phyloP scores from a whole-genome alignment of 2,329 filamentous ascomycete genomes.

The Cordyceps farinosa region DNA sequence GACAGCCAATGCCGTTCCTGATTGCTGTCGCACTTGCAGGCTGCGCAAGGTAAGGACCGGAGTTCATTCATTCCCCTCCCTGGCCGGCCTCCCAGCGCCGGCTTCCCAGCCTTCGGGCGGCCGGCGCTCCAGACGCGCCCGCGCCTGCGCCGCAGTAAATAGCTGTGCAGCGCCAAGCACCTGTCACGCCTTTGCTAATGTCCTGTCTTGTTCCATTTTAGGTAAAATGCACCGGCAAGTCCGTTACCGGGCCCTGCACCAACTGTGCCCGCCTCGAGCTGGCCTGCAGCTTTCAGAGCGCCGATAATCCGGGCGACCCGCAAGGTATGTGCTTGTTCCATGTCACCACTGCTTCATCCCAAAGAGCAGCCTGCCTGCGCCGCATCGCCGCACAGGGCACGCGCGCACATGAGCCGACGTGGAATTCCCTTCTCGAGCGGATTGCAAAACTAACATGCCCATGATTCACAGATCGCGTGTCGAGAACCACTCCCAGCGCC shows the following conservation, averaged over 20 bases:
- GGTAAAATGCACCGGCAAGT: conserved; percentile 42
- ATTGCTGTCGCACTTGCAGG: conserved; percentile 38
- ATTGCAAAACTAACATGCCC: conserved; percentile 7
- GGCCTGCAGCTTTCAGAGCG: conserved; percentile 33
- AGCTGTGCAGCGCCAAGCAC: neutral
- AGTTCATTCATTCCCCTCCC: conserved; percentile 10
- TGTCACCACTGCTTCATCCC: neutral
- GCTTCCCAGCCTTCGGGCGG: neutral
- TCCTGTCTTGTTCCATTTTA: conserved; percentile 20
- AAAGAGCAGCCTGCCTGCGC: neutral
- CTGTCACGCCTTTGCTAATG: neutral
- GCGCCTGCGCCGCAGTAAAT: neutral
- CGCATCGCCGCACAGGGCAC: neutral
- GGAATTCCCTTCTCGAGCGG: neutral
- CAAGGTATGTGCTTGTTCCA: conserved; percentile 20
- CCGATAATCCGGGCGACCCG: conserved; percentile 22
- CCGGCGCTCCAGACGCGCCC: conserved; percentile 2
- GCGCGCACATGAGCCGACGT: neutral
- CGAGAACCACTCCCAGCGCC: conserved; percentile 38
- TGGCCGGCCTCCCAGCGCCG: neutral
- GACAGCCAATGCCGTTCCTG: conserved; percentile 25
- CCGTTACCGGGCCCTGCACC: conserved; percentile 33
- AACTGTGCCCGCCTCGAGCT: conserved; percentile 38
- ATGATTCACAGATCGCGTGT: conserved; percentile 27
- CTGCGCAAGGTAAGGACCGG: conserved; percentile 33